These are phyloP conservation scores for Stramenopiles sp. DNA, from an alignment of 352 stramenopile species.

Conservation along the genomic window DNA sequence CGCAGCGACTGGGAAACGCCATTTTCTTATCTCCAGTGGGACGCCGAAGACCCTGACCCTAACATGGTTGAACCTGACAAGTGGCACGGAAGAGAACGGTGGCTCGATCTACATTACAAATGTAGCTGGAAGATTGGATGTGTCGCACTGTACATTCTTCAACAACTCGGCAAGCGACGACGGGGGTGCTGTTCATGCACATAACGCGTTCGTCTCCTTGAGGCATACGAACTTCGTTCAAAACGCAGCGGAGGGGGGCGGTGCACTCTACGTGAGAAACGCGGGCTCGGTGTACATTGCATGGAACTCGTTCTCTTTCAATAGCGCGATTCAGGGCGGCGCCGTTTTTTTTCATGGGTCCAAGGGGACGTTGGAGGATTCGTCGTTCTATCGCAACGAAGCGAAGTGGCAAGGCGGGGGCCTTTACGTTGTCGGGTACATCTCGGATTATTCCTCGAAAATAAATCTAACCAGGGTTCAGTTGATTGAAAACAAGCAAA, in stretches of 20 bases:
- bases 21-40: constrained; percentile 6
- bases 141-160: not conserved
- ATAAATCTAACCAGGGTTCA: not conserved
- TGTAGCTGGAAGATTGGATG: not conserved
- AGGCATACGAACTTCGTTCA: not conserved
- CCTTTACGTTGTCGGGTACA: not conserved
- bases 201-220: not conserved
- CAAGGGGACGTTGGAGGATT: not conserved
- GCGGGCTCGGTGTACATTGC: not conserved
- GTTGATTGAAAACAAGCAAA: not conserved
- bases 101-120: not conserved
- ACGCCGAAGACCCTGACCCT: not conserved
- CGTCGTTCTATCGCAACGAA: not conserved
- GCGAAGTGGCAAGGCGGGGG: not conserved
- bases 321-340: not conserved
- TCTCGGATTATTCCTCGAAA: not conserved
- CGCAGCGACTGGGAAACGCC: not conserved
- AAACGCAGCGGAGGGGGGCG: not conserved
- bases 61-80: constrained; percentile 1
- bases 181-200: not conserved
- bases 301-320: not conserved
- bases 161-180: not conserved
- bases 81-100: not conserved
- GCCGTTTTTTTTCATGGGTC: not conserved
- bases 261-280: not conserved